Evolutionary conservation across 2,329 filamentous ascomycete genomes (phyloP), one percentile per base, ranked within the genome.

Genomic region (Chaetothyriales sp.): DNA sequence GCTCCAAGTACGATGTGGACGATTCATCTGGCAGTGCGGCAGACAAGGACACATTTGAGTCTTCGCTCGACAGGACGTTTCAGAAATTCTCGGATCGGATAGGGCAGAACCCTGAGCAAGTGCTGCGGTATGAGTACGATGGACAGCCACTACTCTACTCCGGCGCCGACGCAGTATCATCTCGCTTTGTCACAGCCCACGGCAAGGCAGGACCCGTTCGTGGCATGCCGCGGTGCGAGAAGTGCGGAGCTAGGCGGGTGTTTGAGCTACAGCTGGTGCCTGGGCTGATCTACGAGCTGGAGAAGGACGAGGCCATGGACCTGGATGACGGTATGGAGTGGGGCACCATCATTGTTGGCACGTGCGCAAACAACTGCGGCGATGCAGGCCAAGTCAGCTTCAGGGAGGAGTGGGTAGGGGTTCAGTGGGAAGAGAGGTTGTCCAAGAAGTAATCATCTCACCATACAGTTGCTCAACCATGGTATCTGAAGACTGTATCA

Each of bases 231-330:
- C 71, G 80, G 8, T 98, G 92, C 65, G 70, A 68, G 25, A 83
- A 79, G 60, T 98, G 92, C 67, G 83, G 84, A 7, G 77, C 75
- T 0, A 73, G 76, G 47, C 79, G 90, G 55, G 79, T 84, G 12
- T 96, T 96, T 65, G 92, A 98, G 73, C 74, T 95, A 52, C 92
- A 98, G 73, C 72, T 98, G 57, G 89, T 84, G 58, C 92, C 92
- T 43, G 84, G 94, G 64, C 83, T 88, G 2, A 98, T 98, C 61
- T 79, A 80, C 26, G 84, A 93, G 72, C 72, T 96, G 49, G 92
- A 96, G 71, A 77, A 78, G 8, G 84, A 89, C 43, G 65, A 69
- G 67, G 71, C 70, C 57, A 58, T 69, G 57, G 78, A 77, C 42
- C 62, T 83, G 18, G 76, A 94, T 72, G 62, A 64, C 48, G 92